Percentiles rank a stretch among this genome's conserved stretches.
Evolutionary conservation across 2,329 filamentous ascomycete genomes (phyloP).

Genomic region (Stemphylium lycopersici): DNA sequence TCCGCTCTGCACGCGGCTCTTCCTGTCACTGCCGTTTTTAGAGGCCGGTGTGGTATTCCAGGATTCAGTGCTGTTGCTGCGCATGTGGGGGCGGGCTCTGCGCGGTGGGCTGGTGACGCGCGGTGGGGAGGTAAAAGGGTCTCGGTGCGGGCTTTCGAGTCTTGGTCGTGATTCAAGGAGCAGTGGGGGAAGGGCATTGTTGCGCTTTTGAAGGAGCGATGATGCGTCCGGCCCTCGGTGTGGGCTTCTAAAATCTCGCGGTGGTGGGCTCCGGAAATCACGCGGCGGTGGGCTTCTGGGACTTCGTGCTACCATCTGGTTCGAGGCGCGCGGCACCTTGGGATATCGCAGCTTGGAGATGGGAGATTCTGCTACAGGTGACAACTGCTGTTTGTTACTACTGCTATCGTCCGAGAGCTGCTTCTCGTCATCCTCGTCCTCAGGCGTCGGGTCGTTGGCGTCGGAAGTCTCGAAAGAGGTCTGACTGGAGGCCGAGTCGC

Average conservation of each 20-base stretch:
- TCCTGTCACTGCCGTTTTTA: slow-evolving; percentile 23
- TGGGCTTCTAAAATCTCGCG: neutral
- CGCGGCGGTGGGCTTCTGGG: slow-evolving; percentile 23
- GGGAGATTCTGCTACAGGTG: slow-evolving; percentile 53
- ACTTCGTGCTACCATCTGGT: slow-evolving; percentile 53
- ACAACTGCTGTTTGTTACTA: slow-evolving; percentile 36
- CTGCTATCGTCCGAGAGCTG: slow-evolving; percentile 29
- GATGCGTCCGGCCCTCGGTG: slow-evolving; percentile 14
- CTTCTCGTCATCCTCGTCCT: slow-evolving; percentile 51
- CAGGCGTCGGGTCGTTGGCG: slow-evolving; percentile 54
- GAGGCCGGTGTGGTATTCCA: slow-evolving; percentile 27
- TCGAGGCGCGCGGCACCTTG: slow-evolving; percentile 55
- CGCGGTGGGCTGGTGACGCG: slow-evolving; percentile 27
- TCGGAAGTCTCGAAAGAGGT: slow-evolving; percentile 57
- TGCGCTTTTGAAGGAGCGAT: slow-evolving; percentile 20
- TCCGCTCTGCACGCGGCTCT: slow-evolving; percentile 32
- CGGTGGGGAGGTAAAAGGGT: slow-evolving; percentile 32
- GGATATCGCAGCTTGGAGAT: slow-evolving; percentile 55
- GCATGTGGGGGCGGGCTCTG: slow-evolving; percentile 25
- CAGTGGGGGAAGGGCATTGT: slow-evolving; percentile 30
- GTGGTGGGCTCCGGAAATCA: slow-evolving; percentile 6
- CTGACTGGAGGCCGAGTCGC: slow-evolving; percentile 45
- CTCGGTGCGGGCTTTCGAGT: slow-evolving; percentile 19
- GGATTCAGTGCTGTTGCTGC: slow-evolving; percentile 33
- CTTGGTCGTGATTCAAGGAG: slow-evolving; percentile 42